Evolutionary conservation across 768 basidiomycete species (phyloP).

Genomic region (Termitomyces sp.): DNA sequence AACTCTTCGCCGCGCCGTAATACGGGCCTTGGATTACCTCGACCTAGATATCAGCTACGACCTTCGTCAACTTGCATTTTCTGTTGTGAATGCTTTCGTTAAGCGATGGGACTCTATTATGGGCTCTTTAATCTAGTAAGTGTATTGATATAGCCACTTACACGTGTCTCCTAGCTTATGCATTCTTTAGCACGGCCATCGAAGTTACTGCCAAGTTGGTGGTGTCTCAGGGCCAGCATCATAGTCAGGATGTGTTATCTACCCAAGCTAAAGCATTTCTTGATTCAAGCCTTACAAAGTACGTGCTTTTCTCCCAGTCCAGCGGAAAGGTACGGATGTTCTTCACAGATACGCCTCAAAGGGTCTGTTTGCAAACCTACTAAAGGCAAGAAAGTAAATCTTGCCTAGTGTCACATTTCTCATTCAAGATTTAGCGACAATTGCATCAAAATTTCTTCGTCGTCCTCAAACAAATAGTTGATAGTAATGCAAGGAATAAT

Average conservation of each 20-base stretch:
- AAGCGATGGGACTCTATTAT: conserved; percentile 52
- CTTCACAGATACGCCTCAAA: conserved; percentile 45
- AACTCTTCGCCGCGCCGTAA: conserved; percentile 46
- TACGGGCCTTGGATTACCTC: conserved; percentile 45
- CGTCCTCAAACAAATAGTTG: conserved; percentile 45
- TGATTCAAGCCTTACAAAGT: conserved; percentile 46
- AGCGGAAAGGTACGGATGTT: neutral
- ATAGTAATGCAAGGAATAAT: conserved; percentile 28
- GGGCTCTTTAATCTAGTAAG: conserved; percentile 51
- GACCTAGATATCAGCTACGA: conserved; percentile 58
- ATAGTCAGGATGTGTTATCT: conserved; percentile 54
- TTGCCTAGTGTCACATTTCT: neutral
- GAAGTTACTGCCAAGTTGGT: conserved; percentile 47
- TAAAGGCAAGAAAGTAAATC: conserved; percentile 40
- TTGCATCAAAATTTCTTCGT: conserved; percentile 45
- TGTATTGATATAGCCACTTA: conserved; percentile 1
- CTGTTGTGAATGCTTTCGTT: conserved; percentile 57
- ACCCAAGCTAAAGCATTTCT: conserved; percentile 54
- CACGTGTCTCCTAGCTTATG: neutral
- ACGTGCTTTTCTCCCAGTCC: conserved; percentile 1
- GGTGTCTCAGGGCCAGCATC: conserved; percentile 38
- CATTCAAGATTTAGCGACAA: conserved; percentile 30
- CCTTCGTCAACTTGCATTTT: conserved; percentile 58
- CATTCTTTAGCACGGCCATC: conserved; percentile 40
- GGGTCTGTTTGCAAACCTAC: conserved; percentile 52